A percentile compares a stretch with the other conserved stretches of the same genome.
phyloP scores from a whole-genome alignment of 176 grass and related monocot genomes.

The Musa schizocarpa region DNA sequence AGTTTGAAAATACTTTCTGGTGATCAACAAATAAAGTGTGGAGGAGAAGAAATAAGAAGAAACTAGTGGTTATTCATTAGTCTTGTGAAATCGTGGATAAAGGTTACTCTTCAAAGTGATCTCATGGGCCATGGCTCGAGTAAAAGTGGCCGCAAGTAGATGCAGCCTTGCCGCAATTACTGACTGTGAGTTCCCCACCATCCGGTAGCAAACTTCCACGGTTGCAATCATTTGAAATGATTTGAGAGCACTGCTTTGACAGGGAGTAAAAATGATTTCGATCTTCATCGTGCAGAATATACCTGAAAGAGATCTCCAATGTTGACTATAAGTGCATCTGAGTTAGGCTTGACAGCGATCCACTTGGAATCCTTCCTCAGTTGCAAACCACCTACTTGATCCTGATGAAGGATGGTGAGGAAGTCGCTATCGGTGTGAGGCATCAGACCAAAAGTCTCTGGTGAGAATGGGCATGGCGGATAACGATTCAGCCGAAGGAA shows the following conservation, averaged over 20 bases:
- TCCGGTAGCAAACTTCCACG: neutral
- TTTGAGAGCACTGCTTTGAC: neutral
- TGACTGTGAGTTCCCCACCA: neutral
- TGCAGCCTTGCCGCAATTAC: too few relatives aligned
- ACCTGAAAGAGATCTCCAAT: conserved; percentile 96
- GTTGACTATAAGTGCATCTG: conserved; percentile 71
- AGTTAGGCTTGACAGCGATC: conserved; percentile 60
- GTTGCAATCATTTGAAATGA: neutral
- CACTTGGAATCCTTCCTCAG: conserved; percentile 60
- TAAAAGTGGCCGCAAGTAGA: too few relatives aligned
- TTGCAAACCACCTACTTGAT: conserved; percentile 82
- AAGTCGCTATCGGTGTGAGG: conserved; percentile 96
- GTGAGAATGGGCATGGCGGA: conserved; percentile 68
- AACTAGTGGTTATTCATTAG: neutral
- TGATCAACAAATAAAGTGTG: neutral
- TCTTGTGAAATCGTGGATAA: neutral
- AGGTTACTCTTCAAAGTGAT: neutral
- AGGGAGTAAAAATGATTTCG: neutral
- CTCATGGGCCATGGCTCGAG: neutral
- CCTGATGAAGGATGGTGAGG: conserved; percentile 78
- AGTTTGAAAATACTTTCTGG: neutral
- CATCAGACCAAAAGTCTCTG: conserved; percentile 49
- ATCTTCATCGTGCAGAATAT: neutral
- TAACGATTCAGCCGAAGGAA: conserved; percentile 80
- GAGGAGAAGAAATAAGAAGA: too few relatives aligned